Conservation (phyloP, 805 yeast species). For the Yamadazyma nakazawae region DNA sequence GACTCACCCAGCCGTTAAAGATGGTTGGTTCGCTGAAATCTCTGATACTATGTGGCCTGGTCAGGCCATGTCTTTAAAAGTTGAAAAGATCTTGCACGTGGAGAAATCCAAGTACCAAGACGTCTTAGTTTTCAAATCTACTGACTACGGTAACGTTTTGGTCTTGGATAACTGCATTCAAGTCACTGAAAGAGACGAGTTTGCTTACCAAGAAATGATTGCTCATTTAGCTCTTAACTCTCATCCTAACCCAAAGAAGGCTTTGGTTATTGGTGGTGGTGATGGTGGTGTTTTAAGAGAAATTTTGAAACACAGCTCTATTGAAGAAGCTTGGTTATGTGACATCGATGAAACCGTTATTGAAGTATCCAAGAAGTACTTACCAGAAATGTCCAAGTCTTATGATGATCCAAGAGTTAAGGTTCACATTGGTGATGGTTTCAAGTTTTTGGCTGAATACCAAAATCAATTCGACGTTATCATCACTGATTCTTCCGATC, state of each 20-base stretch:
- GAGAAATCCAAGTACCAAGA: constrained; percentile 91
- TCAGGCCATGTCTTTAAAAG: constrained; percentile 90
- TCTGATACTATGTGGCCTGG: constrained; percentile 99
- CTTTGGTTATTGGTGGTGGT: constrained; percentile 96
- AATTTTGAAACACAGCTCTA: constrained; percentile 80
- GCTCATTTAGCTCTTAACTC: constrained; percentile 89
- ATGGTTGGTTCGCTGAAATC: constrained; percentile 97
- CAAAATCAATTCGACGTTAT: constrained; percentile 89
- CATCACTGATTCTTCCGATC: constrained; percentile 96
- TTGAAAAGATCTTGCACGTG: constrained; percentile 79
- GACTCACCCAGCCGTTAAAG: constrained; percentile 57
- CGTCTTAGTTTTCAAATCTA: constrained; percentile 86
- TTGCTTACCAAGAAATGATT: constrained; percentile 97
- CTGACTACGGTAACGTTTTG: constrained; percentile 91
- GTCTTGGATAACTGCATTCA: constrained; percentile 95
- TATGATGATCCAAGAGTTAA: constrained; percentile 85
- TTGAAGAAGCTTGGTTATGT: constrained; percentile 87
- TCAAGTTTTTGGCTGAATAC: constrained; percentile 83
- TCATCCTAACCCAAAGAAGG: constrained; percentile 92
- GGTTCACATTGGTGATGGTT: constrained; percentile 95
- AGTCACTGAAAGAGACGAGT: constrained; percentile 96
- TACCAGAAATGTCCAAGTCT: constrained; percentile 84
- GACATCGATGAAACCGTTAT: constrained; percentile 96
- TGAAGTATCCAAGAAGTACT: constrained; percentile 76
- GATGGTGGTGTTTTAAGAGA: constrained; percentile 98